Evolutionary conservation across 495 filamentous ascomycete genomes (phyloP), one percentile per base, ranked within the genome.

Genomic region (Acidiella bohemica): DNA sequence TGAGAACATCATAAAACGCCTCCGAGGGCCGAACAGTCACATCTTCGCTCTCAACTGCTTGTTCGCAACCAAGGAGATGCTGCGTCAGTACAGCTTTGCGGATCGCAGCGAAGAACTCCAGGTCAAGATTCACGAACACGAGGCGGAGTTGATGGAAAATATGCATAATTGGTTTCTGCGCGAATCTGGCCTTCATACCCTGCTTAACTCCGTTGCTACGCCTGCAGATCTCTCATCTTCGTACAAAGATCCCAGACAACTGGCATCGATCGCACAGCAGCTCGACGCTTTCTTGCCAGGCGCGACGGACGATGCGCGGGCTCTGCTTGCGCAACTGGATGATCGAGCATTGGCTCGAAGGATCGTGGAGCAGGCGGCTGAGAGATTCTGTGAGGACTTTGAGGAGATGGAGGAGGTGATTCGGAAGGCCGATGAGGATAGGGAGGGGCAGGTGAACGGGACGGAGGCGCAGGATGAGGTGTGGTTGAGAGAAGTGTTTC

Each of bases 261-360:
- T 95, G 17, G 61, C 68, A 10, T 56, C 63, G 25, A 76, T 78
- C 5, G 80, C 78, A 53, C 82, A 92, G 51, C 70, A 72, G 19
- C 72, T 97, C 3, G 92, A 97, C 57, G 77, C 82, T 47, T 96
- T 94, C 60, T 68, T 97, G 16, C 86, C 87, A 0, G 88, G 83
- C 7, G 90, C 88, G 7, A 61, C 93, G 13, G 90, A 94, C 72
- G 90, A 97, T 56, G 84, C 87, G 3, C 70, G 77, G 41, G 76
- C 90, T 44, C 80, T 84, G 40, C 58, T 97, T 31, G 79, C 78
- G 47, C 64, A 68, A 10, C 60, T 96, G 10, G 73, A 75, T 44
- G 82, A 79, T 41, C 66, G 78, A 5, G 69, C 62, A 44, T 63
- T 93, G 30, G 76, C 78, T 12, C 72, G 78, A 28, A 71, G 78